Percentiles rank a stretch among this genome's conserved stretches.
Evolutionary conservation across 805 yeast species (phyloP).

Genomic region (Cyberlindnera mycetangii): DNA sequence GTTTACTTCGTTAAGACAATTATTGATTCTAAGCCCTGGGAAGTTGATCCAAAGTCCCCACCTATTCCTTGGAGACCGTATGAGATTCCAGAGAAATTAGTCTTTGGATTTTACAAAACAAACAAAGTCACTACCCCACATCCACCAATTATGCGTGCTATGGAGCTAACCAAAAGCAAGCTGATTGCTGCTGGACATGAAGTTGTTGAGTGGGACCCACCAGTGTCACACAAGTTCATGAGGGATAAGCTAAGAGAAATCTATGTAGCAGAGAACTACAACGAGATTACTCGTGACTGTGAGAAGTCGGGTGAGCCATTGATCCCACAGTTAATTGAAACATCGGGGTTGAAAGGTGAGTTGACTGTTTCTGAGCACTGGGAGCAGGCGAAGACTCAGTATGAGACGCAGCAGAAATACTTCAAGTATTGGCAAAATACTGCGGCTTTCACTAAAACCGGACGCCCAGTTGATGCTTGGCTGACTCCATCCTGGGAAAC

Average conservation of each 20-base stretch:
- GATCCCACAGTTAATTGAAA: conserved; percentile 59
- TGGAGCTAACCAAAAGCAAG: conserved; percentile 29
- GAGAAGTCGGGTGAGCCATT: conserved; percentile 68
- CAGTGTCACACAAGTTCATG: conserved; percentile 29
- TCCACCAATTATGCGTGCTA: conserved; percentile 53
- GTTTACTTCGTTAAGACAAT: conserved; percentile 32
- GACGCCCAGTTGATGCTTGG: too few species aligned
- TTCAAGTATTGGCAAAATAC: conserved; percentile 36
- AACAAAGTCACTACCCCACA: conserved; percentile 37
- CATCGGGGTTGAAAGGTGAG: conserved; percentile 56
- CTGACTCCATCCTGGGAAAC: conserved; percentile 65
- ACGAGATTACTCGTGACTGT: conserved; percentile 48
- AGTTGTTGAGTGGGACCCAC: conserved; percentile 40
- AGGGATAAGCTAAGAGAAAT: conserved; percentile 48
- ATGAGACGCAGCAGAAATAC: conserved; percentile 33
- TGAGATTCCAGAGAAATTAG: conserved; percentile 33
- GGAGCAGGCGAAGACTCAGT: conserved; percentile 35
- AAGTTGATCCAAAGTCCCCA: conserved; percentile 36
- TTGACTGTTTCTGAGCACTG: conserved; percentile 40
- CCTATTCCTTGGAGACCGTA: conserved; percentile 39
- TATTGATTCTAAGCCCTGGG: conserved; percentile 38
- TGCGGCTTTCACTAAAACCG: conserved; percentile 55
- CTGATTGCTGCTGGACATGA: conserved; percentile 38
- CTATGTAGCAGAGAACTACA: conserved; percentile 68
- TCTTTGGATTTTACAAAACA: conserved; percentile 44